Evolutionary conservation across 352 stramenopile species (phyloP), one percentile per base, ranked within the genome.

Genomic region (Phytophthora europaea): DNA sequence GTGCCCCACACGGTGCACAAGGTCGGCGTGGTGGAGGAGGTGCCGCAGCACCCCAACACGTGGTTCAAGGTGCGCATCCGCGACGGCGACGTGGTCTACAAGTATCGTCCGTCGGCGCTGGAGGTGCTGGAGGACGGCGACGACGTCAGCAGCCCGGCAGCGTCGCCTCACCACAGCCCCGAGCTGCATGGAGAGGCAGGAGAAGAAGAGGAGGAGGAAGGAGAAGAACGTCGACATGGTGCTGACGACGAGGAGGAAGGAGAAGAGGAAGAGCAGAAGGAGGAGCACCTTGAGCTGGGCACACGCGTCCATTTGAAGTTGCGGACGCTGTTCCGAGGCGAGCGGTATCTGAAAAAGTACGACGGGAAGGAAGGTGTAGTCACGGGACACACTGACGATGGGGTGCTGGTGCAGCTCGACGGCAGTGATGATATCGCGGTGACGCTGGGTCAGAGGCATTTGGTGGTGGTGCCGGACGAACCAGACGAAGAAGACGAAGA

Each of bases 61-160:
- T 96, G 90, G 90, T 94, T 93, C 65, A 92, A 88, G 65, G 90
- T 96, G 66, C 83, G 90, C 6, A 94, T 96, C 36, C 81, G 83
- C 18, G 87, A 95, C 50, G 87, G 87, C 36, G 88, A 96, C 26
- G 88, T 96, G n/a, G 85, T 94, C 64, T 95, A 95, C 79, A 96
- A 94, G 72, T 96, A 95, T 73, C 82, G 90, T 7, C 84, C 88
- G 56, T 96, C 90, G 9, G 90, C 88, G 20, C 61, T 96, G 26
- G 77, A 91, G 60, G 70, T 91, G 26, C 62, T 94, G 18, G 68
- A 78, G 28, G 73, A 79, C 13, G 75, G 65, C n/a, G 69, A 79
- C 16, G 75, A 78, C 16, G 12, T 70, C 8, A 65, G 62, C 23
- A 79, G 73, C 22, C 58, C 70, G 4, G 52, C 47, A 12, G 60